Evolutionary conservation across 2,329 filamentous ascomycete species (phyloP), one percentile per base, ranked within the genome.

Genomic region (Pestalotiopsis sp.): DNA sequence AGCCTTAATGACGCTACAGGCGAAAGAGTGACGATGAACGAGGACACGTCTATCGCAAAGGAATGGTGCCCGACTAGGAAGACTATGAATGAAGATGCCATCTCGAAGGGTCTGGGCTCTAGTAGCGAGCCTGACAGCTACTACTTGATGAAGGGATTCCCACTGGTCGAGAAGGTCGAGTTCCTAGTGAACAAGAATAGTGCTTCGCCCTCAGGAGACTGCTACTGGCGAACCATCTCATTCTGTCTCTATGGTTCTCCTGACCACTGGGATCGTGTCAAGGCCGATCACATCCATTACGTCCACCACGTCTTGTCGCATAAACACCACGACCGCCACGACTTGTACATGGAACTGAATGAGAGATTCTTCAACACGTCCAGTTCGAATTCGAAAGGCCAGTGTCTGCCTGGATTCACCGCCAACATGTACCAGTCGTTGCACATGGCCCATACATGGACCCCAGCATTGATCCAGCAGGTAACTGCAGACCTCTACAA

Each of bases 401-500:
- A 7, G 5, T 1, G 17, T 6, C 3, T 62, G 17, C 13, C 3
- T n/a, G 7, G 2, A 2, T 75, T 75, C 68, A 68, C 68, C 6
- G 74, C 73, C 17, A 80, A 79, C 64, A 65, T 77, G 14, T 80
- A 74, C 73, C 77, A 80, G 70, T 64, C 72, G 13, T 67, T 81
- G 23, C 73, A 76, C 25, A 69, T 79, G 20, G 76, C 77, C 1
- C 71, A 75, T 27, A 68, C 73, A 4, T 80, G 77, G 75, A 73
- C 72, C 3, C 74, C 73, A 4, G 74, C 76, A 2, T 71, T 74
- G 11, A 74, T 78, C 69, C 72, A 77, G 52, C 72, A 77, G 66
- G 67, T 81, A 4, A 80, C 77, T 0, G 78, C 79, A 1, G 77
- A 80, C 64, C 71, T 81, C 4, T 80, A 80, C 64, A 75, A 76